Evolutionary conservation across 164 flowering plant genomes (phyloP).

Genomic region (Liquidambar formosana): DNA sequence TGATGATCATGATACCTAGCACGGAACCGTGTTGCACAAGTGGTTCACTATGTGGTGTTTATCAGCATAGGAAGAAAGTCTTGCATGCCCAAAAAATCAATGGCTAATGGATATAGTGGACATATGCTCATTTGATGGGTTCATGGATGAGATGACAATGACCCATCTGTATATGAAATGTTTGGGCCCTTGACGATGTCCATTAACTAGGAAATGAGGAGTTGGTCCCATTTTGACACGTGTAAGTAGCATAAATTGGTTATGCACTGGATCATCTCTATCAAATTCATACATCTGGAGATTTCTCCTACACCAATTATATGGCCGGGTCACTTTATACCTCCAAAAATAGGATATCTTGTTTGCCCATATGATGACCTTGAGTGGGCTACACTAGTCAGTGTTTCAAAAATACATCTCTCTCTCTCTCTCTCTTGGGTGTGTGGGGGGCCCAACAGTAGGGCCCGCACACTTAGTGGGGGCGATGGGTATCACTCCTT

Average conservation of each 20-base stretch:
- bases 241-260: too few species aligned
- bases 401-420: neutral
- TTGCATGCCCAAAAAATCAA: neutral
- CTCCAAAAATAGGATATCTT: slow-evolving; percentile 15
- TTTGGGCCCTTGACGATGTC: slow-evolving; percentile 4
- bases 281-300: neutral
- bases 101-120: too few species aligned
- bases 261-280: neutral
- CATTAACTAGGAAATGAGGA: neutral
- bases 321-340: slow-evolving; percentile 11
- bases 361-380: slow-evolving; percentile 19
- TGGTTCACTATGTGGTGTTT: too few species aligned
- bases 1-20: slow-evolving; percentile 10
- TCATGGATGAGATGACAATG: too few species aligned
- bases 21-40: slow-evolving; percentile 15
- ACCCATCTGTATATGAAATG: too few species aligned
- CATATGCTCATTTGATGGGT: too few species aligned
- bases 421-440: slow-evolving; percentile 14
- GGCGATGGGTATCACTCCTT: slow-evolving; percentile 35
- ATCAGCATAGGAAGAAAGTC: neutral
- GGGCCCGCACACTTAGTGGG: slow-evolving; percentile 25
- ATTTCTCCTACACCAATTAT: slow-evolving; percentile 13
- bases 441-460: slow-evolving; percentile 8
- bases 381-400: slow-evolving; percentile 14
- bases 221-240: neutral